Conservation (phyloP, 2,329 filamentous ascomycete genomes). For the Cryphonectria carpinicola region DNA sequence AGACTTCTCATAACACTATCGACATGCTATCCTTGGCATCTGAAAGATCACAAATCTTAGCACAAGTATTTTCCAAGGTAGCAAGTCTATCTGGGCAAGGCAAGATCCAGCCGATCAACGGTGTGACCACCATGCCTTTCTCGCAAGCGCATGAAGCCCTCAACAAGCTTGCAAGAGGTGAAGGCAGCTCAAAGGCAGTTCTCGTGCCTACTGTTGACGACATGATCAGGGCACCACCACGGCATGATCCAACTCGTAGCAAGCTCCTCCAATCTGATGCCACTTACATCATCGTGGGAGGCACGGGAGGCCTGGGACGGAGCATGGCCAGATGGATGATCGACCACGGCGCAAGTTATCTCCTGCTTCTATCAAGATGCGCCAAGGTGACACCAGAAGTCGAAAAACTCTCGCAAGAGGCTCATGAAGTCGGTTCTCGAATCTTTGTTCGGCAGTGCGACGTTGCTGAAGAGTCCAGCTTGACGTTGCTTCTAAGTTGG, state of each 20-base stretch:
- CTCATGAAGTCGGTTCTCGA: conserved; percentile 41
- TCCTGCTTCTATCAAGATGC: conserved; percentile 30
- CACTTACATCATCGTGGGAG: conserved; percentile 35
- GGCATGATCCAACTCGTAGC: conserved; percentile 7
- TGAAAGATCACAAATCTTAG: conserved; percentile 46
- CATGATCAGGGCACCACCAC: background rate
- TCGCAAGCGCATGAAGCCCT: conserved; percentile 45
- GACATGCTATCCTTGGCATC: conserved; percentile 50
- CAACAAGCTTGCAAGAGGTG: conserved; percentile 41
- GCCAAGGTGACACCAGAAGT: conserved; percentile 11
- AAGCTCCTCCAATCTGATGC: conserved; percentile 27
- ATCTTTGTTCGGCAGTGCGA: conserved; percentile 47
- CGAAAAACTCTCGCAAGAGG: conserved; percentile 19
- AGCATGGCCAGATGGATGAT: conserved; percentile 32
- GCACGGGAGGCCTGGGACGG: conserved; percentile 34
- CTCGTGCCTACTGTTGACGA: conserved; percentile 35
- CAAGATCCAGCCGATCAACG: conserved; percentile 42
- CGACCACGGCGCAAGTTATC: conserved; percentile 25
- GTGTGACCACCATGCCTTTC: conserved; percentile 41
- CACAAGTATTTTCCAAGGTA: conserved; percentile 43
- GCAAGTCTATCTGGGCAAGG: conserved; percentile 41
- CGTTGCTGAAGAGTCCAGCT: conserved; percentile 40
- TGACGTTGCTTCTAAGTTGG: conserved; percentile 49
- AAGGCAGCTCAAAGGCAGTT: conserved; percentile 44
- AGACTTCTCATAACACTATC: conserved; percentile 50